Base-by-base conservation (phyloP, 495 filamentous ascomycete species). In the Lophium mytilinum region DNA sequence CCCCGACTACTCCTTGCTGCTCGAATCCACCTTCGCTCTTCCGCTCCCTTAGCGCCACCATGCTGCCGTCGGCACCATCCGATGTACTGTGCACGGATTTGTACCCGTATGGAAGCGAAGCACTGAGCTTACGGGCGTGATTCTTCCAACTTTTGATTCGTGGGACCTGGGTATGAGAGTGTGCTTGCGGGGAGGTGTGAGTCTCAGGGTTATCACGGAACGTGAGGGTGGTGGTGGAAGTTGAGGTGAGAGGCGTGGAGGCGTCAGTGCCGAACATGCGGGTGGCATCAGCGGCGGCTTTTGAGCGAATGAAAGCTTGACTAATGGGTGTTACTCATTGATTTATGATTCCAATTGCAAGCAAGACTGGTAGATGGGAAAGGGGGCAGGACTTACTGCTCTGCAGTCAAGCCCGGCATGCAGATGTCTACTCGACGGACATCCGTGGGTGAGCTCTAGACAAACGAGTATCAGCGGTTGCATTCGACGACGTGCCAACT, bases 391-490 rank as follows among this genome's bases (percentile, higher is more conserved):
- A 58, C 67, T 55, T 64, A 72, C 70, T 69, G 54, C 41, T 68
- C 62, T n/a, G 64, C 48, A 9, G 60, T 55, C 0, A 72, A 57
- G 18, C 60, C 65, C 8, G 58, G 59, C 34, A 71, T 53, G 14
- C 42, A 40, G 11, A 71, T 57, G 35, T 69, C 70, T 30, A 66
- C 54, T 37, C 58, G 54, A 6, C 70, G 65, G 40, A 71, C 68
- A 58, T 71, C 55, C 12, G 64, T 71, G 5, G 69, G 69, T 58
- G 61, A 61, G 48, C 65, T 63, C 68, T 68, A 18, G 24, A 34
- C 1, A 34, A 34, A 4, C 1, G 9, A 35, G 15, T 35, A 34
- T 50, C 11, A 42, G 49, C 35, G 52, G 15, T 15, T 17, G 15
- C 30, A 50, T 8, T 12, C 10, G 17, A 14, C 10, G 14, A 8